Conservation (phyloP, 108 stramenopile genomes). For the Fragilaria radians region DNA sequence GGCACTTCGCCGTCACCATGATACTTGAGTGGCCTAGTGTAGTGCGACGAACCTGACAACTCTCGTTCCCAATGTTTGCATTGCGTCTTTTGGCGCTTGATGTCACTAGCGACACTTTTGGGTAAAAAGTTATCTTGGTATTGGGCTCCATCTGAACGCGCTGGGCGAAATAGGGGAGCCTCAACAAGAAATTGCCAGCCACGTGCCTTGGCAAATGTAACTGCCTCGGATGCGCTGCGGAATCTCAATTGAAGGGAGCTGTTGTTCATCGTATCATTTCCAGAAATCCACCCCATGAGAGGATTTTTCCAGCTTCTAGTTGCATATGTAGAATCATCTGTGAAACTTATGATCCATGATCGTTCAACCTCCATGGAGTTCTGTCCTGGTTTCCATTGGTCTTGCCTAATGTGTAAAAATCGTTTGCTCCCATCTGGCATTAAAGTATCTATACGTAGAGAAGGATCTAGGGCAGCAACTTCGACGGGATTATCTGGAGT, state of each 20-base stretch:
- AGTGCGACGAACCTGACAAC: slow-evolving; percentile 65
- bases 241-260: slow-evolving; percentile 65
- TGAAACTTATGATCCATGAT: slow-evolving; percentile 73
- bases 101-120: slow-evolving; percentile 47
- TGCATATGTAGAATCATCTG: slow-evolving; percentile 52
- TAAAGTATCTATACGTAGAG: slow-evolving; percentile 38
- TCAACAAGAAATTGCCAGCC: slow-evolving; percentile 89
- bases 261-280: slow-evolving; percentile 87
- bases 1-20: slow-evolving; percentile 77
- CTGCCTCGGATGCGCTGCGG: slow-evolving; percentile 81
- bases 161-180: slow-evolving; percentile 56
- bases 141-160: slow-evolving; percentile 57
- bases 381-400: slow-evolving; percentile 51
- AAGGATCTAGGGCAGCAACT: slow-evolving; percentile 65
- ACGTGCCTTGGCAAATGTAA: slow-evolving; percentile 85
- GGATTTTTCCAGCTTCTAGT: slow-evolving; percentile 84
- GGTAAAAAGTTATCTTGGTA: slow-evolving; percentile 89
- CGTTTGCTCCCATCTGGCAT: slow-evolving; percentile 57
- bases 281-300: slow-evolving; percentile 94
- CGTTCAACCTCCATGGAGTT: slow-evolving; percentile 45
- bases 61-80: slow-evolving; percentile 74
- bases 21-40: slow-evolving; percentile 82
- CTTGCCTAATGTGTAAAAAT: slow-evolving; percentile 65
- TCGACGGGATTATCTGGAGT: slow-evolving; percentile 73
- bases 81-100: slow-evolving; percentile 55